Evolutionary conservation across 805 yeast genomes (phyloP).

Genomic region (Saccharomycopsis guyanensis): DNA sequence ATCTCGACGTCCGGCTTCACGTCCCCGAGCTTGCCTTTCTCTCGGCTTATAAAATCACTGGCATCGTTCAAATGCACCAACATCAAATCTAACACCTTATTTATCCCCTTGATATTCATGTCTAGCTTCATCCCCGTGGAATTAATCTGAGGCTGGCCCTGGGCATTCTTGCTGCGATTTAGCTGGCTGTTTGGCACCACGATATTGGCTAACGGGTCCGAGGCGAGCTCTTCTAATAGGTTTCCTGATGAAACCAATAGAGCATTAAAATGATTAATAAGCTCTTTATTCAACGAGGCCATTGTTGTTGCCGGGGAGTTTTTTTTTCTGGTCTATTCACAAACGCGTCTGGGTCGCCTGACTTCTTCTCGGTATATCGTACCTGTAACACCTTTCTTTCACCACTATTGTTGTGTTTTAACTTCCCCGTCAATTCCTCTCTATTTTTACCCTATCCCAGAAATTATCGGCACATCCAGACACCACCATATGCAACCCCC

Average conservation of each 20-base stretch:
- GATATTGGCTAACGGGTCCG: constrained; percentile 18
- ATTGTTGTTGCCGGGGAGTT: no score
- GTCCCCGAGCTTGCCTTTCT: constrained; percentile 6
- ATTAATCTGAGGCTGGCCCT: background rate
- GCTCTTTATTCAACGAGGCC: constrained; percentile 15
- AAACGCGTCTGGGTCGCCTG: no score
- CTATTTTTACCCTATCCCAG: no score
- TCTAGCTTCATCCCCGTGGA: constrained; percentile 8
- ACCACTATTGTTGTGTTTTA: no score
- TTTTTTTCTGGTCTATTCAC: no score
- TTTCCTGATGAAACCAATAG: constrained; percentile 12
- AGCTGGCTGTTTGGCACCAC: constrained; percentile 14
- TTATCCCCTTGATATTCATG: constrained; percentile 12
- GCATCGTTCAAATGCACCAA: constrained; percentile 19
- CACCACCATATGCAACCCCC: no score
- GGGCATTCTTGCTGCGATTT: background rate
- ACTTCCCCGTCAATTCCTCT: no score
- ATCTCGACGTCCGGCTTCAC: background rate
- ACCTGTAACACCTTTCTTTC: no score
- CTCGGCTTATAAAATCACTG: constrained; percentile 7
- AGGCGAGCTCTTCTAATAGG: constrained; percentile 18
- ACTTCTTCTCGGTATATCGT: no score
- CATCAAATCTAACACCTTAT: constrained; percentile 20
- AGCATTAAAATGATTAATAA: constrained; percentile 8
- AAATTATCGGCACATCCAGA: no score